Evolutionary conservation across 371 early-diverging fungal species (phyloP), one percentile per base, ranked within the genome.

Genomic region (Mucor irregularis): DNA sequence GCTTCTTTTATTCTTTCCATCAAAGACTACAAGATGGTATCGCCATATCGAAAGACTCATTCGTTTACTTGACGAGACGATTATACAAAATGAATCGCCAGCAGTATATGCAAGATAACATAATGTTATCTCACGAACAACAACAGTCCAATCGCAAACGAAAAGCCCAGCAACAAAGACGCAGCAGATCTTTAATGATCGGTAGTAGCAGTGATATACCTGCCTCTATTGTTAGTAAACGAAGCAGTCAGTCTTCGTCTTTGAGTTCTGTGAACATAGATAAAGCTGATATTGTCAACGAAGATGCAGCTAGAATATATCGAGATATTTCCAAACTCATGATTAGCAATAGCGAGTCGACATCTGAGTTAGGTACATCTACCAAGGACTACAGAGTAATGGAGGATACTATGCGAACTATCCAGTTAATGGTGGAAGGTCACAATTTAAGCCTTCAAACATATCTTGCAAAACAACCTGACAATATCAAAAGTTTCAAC

Each of bases 1-100:
- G 81, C 10, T 83, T 83, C 52, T 83, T 83, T 51, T 80, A 81
- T 46, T 81, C 76, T 21, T 71, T 80, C 24, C 80, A 83, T 56
- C 70, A 74, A 24, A 64, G 73, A 7, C 61, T 83, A 9, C 69
- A 74, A 54, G 54, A 64, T 8, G 67, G 66, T 24, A 74, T 80
- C 10, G 54, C 56, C 28, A 53, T 71, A 11, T 66, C 79, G 9
- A 72, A 74, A 22, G 76, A 83, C n/a, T 61, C 70, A 0, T 73
- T 75, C 21, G 51, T 56, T 33, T 56, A 63, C 6, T 29, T 76
- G 5, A 33, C 58, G 3, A 69, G 73, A 26, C 53, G 56, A 3
- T 54, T 69, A 1, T 64, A 66, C 33, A 73, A 73, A 42, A 56
- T 73, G 49, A 63, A 73, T 26, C 55, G 73, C 25, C 73, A 73